Conservation (phyloP, 441 rosid genomes). For the Codiaeum variegatum region DNA sequence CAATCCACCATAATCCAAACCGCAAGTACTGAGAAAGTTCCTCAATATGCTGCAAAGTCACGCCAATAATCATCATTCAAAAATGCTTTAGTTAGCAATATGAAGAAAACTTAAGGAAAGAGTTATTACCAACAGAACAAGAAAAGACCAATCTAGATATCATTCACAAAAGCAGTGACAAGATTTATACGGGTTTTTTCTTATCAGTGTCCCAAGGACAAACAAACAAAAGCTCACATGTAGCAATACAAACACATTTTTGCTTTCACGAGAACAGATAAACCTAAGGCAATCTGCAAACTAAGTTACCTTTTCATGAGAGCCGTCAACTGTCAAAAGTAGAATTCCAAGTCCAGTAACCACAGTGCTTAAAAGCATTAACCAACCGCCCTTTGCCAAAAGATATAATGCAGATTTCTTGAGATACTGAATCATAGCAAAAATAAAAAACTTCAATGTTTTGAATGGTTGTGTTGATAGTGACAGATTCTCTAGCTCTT, state of each 20-base stretch:
- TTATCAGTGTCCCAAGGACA: not conserved
- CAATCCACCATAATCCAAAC: conserved; percentile 93
- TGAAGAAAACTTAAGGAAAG: not conserved
- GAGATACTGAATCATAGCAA: conserved; percentile 54
- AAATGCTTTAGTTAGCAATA: not conserved
- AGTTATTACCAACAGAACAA: not conserved
- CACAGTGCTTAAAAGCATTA: conserved; percentile 49
- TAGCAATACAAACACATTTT: not conserved
- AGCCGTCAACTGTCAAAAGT: conserved; percentile 69
- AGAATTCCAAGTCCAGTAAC: conserved; percentile 47
- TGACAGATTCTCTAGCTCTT: conserved; percentile 69
- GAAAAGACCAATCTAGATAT: not conserved
- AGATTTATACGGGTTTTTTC: not conserved
- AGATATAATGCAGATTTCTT: conserved; percentile 49
- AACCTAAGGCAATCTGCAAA: not conserved
- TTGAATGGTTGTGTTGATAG: conserved; percentile 67
- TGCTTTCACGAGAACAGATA: not conserved
- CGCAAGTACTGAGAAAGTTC: conserved; percentile 60
- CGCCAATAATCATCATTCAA: conserved; percentile 1
- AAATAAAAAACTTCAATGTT: conserved; percentile 60
- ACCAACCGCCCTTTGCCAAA: conserved; percentile 65
- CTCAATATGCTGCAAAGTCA: conserved; percentile 63
- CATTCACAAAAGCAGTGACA: not conserved
- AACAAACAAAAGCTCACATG: not conserved
- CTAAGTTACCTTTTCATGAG: conserved; percentile 70